phyloP scores from a whole-genome alignment of 768 basidiomycete genomes.

The Dacryopinax spathularia region DNA sequence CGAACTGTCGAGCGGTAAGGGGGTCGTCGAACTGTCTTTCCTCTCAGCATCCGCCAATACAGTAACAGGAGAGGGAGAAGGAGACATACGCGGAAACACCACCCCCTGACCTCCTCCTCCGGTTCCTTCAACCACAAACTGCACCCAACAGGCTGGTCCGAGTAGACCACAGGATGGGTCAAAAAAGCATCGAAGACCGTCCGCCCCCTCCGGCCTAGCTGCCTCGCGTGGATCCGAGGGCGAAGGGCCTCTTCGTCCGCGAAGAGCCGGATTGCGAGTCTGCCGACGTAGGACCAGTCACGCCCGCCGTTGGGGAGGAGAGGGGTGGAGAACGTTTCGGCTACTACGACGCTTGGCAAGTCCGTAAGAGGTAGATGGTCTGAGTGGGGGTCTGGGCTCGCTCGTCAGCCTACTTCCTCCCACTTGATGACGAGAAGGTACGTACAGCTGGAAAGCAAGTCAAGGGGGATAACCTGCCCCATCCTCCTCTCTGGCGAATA shows the following conservation, averaged over 20 bases:
- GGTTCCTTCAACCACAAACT: not conserved
- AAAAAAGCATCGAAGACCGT: not conserved
- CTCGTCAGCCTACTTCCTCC: not conserved
- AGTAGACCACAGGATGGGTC: not conserved
- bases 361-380: not conserved
- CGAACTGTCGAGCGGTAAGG: not conserved
- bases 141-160: not conserved
- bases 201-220: not conserved
- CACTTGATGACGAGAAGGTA: not conserved
- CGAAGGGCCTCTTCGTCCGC: not conserved
- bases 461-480: not conserved
- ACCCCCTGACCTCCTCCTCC: not conserved
- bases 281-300: not conserved
- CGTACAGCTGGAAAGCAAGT: not conserved
- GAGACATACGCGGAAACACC: not conserved
- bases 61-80: not conserved
- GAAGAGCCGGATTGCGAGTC: not conserved
- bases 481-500: too few species aligned
- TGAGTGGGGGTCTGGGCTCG: not conserved
- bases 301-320: not conserved
- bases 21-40: constrained; percentile 1
- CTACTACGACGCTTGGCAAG: not conserved
- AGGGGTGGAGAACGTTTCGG: not conserved
- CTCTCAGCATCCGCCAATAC: not conserved
- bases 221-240: not conserved